These are phyloP conservation scores for Trichoderma afroharzianum DNA, from an alignment of 2,329 filamentous ascomycete species.

Conservation along the genomic window DNA sequence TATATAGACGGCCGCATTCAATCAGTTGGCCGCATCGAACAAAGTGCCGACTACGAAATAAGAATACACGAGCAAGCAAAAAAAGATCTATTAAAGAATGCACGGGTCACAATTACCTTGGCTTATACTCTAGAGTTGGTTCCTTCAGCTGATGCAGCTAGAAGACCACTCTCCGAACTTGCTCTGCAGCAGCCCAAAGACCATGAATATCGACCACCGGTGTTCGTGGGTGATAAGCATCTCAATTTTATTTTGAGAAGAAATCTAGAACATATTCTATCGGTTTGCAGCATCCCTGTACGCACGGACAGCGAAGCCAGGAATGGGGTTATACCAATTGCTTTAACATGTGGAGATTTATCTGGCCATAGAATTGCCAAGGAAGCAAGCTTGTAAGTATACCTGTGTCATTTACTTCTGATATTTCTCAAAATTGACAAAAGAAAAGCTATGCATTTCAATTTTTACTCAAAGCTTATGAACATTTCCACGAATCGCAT, in stretches of 20 bases:
- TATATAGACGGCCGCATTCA: too few species aligned
- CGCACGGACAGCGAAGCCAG: fast-evolving
- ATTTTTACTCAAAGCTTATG: not conserved
- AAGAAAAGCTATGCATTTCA: not conserved
- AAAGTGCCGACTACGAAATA: too few species aligned
- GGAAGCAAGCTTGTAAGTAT: not conserved
- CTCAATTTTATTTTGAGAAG: not conserved
- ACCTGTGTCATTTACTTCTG: fast-evolving
- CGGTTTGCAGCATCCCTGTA: not conserved
- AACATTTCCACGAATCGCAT: not conserved
- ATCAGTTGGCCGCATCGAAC: too few species aligned
- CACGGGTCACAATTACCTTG: too few species aligned
- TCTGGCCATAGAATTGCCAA: not conserved
- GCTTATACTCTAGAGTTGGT: too few species aligned
- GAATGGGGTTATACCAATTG: not conserved
- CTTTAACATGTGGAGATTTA: not conserved
- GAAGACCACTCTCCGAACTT: too few species aligned
- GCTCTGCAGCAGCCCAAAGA: too few species aligned
- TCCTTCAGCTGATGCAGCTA: too few species aligned
- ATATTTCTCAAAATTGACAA: not conserved
- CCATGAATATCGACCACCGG: too few species aligned
- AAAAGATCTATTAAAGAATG: fast-evolving
- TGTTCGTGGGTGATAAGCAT: not conserved
- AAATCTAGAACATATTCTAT: not conserved
- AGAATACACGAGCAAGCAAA: too few species aligned